Base-by-base conservation (phyloP, 2,329 filamentous ascomycete genomes). In the Aspergillus arachidicola region DNA sequence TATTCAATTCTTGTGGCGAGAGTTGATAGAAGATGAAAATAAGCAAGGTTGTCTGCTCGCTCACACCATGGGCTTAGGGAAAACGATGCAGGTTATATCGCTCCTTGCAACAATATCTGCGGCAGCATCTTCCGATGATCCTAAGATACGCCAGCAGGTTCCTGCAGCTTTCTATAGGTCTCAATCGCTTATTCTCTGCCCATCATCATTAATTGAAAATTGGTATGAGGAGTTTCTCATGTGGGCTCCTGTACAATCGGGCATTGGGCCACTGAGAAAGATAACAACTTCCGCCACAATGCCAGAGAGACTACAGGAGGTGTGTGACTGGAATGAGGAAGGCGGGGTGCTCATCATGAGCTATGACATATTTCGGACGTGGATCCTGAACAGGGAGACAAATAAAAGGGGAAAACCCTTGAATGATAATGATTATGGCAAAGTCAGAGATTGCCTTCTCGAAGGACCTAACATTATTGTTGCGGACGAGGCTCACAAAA, bases 51-150 rank as follows among this genome's bases (percentile, higher is more conserved):
- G 92, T 72, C 83, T 96, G 14, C 82, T 97, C 23, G 91, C 93
- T 6, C 93, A 97, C 75, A 92, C 91, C 0, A 97, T 97, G 93
- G 94, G 94, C 1, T 80, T 97, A 2, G 93, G 93, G 19, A 97
- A 97, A 80, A 96, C 93, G 0, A 93, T 96, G 89, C 93, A 97
- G 79, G 87, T 93, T 6, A 92, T 97, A 63, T 91, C 92, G 0
- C 80, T 97, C n/a, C 84, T 97, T 6, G 85, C 91, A 19, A 89
- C 91, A 0, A 86, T 97, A 64, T 83, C 88, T 5, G 85, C 91
- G 68, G 87, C 92, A 3, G 83, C 87, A 4, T 73, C 75, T 23
- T 94, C 91, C 0, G 34, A 75, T 0, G 85, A 93, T 59, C 75
- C 79, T 0, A 75, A 80, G 0, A 79, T 94, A 6, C 78, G 77